Evolutionary conservation across 305 asterid genomes (phyloP).

Genomic region (Striga hermonthica): DNA sequence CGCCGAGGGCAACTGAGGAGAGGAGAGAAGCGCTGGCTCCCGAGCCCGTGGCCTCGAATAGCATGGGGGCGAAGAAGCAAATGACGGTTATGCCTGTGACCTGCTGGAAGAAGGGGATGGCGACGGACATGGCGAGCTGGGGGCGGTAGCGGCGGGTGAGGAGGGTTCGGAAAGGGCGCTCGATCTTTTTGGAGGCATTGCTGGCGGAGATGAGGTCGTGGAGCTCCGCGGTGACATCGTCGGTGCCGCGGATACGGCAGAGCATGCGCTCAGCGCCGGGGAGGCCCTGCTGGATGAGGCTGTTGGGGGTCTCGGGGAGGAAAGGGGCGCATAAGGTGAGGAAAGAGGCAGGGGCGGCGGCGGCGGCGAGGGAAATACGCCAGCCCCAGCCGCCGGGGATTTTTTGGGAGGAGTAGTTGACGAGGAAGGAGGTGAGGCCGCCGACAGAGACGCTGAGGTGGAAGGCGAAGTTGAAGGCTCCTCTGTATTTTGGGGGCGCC

Average conservation of each 20-base stretch:
- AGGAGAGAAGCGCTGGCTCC: too few relatives aligned
- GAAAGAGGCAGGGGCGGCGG: conserved; percentile 55
- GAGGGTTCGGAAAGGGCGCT: conserved; percentile 40
- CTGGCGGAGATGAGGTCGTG: conserved; percentile 51
- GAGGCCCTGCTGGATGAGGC: conserved; percentile 49
- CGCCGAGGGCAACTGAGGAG: too few relatives aligned
- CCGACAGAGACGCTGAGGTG: conserved; percentile 64
- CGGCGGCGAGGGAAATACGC: conserved; percentile 64
- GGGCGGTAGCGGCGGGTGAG: conserved; percentile 38
- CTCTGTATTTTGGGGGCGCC: conserved; percentile 79
- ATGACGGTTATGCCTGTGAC: neutral
- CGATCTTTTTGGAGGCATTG: conserved; percentile 33
- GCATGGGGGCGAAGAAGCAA: neutral
- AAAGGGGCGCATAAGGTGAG: conserved; percentile 54
- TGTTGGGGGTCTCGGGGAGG: conserved; percentile 77
- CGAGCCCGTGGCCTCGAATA: neutral
- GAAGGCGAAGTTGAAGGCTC: conserved; percentile 64
- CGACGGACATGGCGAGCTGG: conserved; percentile 31
- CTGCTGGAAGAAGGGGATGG: conserved; percentile 15
- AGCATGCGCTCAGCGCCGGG: conserved; percentile 42
- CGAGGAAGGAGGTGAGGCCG: conserved; percentile 48
- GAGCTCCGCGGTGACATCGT: conserved; percentile 53
- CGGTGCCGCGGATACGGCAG: conserved; percentile 51
- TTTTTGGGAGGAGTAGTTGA: conserved; percentile 62
- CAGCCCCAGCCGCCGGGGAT: conserved; percentile 65